Percentiles rank a stretch among this genome's conserved stretches.
Evolutionary conservation across 1,284 basidiomycete genomes (phyloP).

Genomic region (Ceratobasidium sp.): DNA sequence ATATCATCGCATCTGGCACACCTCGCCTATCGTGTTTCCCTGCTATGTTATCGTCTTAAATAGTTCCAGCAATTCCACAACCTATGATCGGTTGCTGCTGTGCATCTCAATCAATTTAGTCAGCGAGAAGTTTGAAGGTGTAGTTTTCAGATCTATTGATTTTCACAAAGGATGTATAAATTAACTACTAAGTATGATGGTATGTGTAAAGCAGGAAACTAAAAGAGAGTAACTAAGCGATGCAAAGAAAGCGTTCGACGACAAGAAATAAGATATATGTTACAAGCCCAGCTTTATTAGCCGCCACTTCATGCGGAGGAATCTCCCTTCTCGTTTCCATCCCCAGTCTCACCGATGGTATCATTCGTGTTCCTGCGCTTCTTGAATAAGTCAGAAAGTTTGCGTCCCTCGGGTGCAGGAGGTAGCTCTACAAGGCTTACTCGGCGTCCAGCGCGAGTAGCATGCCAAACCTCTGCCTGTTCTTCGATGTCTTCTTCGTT

Average conservation of each 20-base stretch:
- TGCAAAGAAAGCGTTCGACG: neutral
- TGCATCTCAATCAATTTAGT: too few species aligned
- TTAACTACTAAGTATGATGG: constrained; percentile 11
- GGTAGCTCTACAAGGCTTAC: constrained; percentile 73
- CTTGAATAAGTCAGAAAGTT: constrained; percentile 10
- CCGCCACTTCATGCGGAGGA: neutral
- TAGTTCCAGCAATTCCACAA: too few species aligned
- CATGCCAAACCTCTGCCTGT: constrained; percentile 83
- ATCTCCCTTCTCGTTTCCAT: neutral
- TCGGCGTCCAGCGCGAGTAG: constrained; percentile 80
- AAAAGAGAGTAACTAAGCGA: neutral
- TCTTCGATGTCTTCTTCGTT: constrained; percentile 53
- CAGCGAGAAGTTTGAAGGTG: too few species aligned
- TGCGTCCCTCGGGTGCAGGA: constrained; percentile 24
- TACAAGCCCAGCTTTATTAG: constrained; percentile 5
- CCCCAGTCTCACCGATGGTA: neutral
- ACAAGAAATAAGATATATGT: constrained; percentile 7
- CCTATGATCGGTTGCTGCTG: too few species aligned
- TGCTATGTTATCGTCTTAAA: too few species aligned
- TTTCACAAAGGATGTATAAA: constrained; percentile 18
- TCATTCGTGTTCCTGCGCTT: neutral
- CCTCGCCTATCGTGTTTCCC: too few species aligned
- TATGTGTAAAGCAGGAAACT: neutral
- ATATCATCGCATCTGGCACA: too few species aligned
- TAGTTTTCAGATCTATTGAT: too few species aligned